These are phyloP conservation scores for Endoconidiophora polonica DNA, from an alignment of 2,329 filamentous ascomycete genomes.

Conservation along the genomic window DNA sequence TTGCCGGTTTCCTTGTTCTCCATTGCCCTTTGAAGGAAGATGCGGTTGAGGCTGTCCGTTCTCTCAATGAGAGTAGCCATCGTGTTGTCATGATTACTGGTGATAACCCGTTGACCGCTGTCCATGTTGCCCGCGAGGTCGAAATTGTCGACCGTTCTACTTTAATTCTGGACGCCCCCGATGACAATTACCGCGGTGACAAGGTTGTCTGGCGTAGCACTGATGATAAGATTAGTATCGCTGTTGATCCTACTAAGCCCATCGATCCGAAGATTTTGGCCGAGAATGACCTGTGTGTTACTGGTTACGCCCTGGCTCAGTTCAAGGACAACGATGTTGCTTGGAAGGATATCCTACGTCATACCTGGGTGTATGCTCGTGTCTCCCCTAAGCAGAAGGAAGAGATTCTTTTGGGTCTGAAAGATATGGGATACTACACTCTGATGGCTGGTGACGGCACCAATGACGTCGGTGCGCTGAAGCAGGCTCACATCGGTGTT, in stretches of 20 bases:
- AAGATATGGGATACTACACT: constrained; percentile 93
- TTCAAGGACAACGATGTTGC: constrained; percentile 60
- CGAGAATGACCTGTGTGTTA: constrained; percentile 85
- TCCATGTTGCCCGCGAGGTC: constrained; percentile 86
- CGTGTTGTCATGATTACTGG: constrained; percentile 98
- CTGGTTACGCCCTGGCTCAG: constrained; percentile 80
- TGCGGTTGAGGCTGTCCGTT: constrained; percentile 80
- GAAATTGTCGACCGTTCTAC: constrained; percentile 96
- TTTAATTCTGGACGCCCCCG: constrained; percentile 85
- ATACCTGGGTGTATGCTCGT: constrained; percentile 95
- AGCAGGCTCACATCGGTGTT: constrained; percentile 94
- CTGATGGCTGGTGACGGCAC: constrained; percentile 98
- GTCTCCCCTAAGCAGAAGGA: constrained; percentile 99
- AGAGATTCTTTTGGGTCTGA: constrained; percentile 89
- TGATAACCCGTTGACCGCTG: constrained; percentile 90
- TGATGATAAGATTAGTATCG: constrained; percentile 73
- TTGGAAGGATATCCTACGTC: constrained; percentile 60
- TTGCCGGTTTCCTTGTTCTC: constrained; percentile 88
- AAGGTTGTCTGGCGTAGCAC: constrained; percentile 87
- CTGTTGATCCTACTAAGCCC: constrained; percentile 67
- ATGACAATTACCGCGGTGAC: constrained; percentile 66
- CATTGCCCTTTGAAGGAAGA: constrained; percentile 95
- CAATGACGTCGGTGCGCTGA: constrained; percentile 92
- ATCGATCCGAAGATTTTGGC: constrained; percentile 68
- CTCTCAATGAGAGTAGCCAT: constrained; percentile 98